Base-by-base conservation (phyloP, 139 green algal species). In the Trebouxia sp. region DNA sequence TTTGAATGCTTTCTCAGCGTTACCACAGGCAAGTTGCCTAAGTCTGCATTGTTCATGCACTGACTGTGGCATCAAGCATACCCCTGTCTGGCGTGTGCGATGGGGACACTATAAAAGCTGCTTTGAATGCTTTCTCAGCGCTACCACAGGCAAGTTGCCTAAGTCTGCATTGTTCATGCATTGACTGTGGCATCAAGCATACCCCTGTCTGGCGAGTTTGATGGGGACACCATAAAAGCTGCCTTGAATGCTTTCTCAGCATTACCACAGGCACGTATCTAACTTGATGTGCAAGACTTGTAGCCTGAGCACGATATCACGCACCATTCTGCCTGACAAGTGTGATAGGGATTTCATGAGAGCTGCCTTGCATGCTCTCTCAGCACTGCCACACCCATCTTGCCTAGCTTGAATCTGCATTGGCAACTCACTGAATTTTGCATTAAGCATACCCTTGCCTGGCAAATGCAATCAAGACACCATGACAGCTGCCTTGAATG, bases 381-480 rank as follows among this genome's bases (percentile, higher is more conserved):
- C 42, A 0, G 67, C 83, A 41, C 62, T 90, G 58, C 87, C 87
- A 8, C 41, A 58, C 20, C 11, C 72, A 56, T n/a, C n/a, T n/a
- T n/a, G n/a, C n/a, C n/a, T n/a, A n/a, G n/a, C n/a, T n/a, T n/a
- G n/a, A n/a, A n/a, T n/a, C n/a, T n/a, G n/a, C n/a, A n/a, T n/a
- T 43, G 53, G 76, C 0, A 66, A 81, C 8, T 67, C 86, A 17
- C 75, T 92, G 76, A 78, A 32, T 4, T 45, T 79, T 0, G 74
- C 80, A 9, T 65, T 74, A 22, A 42, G 67, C 26, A 75, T 91
- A 17, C 58, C 42, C 14, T 62, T 92, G 58, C 76, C 56, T 37
- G 82, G 84, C 11, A 81, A 88, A 12, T 75, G 74, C 1, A 86
- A 92, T 79, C 84, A 84, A 0, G 45, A 85, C n/a, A 76, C 56